These are phyloP conservation scores for Flammula alnicola DNA, from an alignment of 1,284 basidiomycete species.

Conservation along the genomic window DNA sequence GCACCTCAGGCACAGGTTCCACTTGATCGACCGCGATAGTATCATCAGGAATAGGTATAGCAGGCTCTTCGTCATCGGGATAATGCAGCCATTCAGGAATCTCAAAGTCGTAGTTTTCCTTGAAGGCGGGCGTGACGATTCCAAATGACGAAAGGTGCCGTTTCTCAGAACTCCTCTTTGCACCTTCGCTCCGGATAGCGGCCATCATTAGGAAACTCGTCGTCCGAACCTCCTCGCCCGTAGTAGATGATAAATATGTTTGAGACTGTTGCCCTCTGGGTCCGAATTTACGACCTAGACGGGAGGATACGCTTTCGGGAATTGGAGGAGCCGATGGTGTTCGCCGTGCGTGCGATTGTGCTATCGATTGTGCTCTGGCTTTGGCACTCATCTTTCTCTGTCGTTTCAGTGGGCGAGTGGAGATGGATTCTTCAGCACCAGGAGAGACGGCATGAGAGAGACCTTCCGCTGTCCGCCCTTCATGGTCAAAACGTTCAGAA, in stretches of 20 bases:
- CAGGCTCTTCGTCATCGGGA: slow-evolving; percentile 12
- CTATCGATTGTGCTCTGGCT: neutral
- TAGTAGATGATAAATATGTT: slow-evolving; percentile 16
- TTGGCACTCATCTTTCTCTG: slow-evolving; percentile 7
- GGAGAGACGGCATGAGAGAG: neutral
- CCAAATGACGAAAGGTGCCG: slow-evolving; percentile 14
- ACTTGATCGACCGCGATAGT: neutral
- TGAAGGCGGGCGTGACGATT: slow-evolving; percentile 12
- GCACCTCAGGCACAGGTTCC: neutral
- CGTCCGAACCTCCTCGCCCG: slow-evolving; percentile 33
- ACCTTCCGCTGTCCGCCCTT: neutral
- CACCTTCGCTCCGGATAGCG: slow-evolving; percentile 43
- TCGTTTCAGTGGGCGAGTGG: slow-evolving; percentile 5
- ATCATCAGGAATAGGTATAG: slow-evolving; percentile 2
- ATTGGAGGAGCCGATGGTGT: slow-evolving; percentile 12
- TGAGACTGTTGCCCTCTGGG: slow-evolving; percentile 11
- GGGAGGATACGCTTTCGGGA: neutral
- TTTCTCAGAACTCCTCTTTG: slow-evolving; percentile 9
- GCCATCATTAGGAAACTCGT: slow-evolving; percentile 47
- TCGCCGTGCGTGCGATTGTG: neutral
- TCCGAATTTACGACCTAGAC: slow-evolving; percentile 4
- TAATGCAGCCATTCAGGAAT: slow-evolving; percentile 17
- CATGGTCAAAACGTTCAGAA: neutral
- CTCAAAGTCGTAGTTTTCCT: slow-evolving; percentile 12
- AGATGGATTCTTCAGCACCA: slow-evolving; percentile 11